A percentile compares a stretch with the other conserved stretches of the same genome.
These are phyloP conservation scores for Chlorella sp. DNA, from an alignment of 139 green algal species.

Conservation along the genomic window DNA sequence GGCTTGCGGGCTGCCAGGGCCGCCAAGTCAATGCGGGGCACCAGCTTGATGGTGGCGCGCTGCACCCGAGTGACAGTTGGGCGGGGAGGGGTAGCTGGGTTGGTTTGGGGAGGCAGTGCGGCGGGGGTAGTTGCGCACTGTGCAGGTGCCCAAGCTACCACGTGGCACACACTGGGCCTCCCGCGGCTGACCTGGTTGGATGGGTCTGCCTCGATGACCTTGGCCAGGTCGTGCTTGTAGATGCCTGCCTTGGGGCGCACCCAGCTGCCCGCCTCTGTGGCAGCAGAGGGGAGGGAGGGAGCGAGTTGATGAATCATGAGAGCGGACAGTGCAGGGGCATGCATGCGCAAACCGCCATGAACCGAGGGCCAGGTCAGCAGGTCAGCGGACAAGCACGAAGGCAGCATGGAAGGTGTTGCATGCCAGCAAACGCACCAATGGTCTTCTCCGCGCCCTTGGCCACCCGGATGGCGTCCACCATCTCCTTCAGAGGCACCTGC, in stretches of 20 bases:
- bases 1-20: constrained; percentile 45
- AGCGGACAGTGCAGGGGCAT: too few relatives aligned
- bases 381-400: too few relatives aligned
- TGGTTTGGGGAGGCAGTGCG: too few relatives aligned
- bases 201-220: constrained; percentile 76
- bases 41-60: constrained; percentile 67
- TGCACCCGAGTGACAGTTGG: not conserved
- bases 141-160: too few relatives aligned
- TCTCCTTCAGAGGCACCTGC: constrained; percentile 89
- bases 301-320: too few relatives aligned
- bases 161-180: too few relatives aligned
- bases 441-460: constrained; percentile 12
- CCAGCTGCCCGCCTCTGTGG: constrained; percentile 76
- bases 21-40: constrained; percentile 89
- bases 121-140: not conserved
- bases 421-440: constrained; percentile 24
- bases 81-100: not conserved
- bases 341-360: too few relatives aligned
- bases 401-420: too few relatives aligned
- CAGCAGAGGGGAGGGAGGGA: not conserved
- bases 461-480: constrained; percentile 90
- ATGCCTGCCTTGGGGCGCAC: constrained; percentile 82
- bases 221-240: constrained; percentile 95
- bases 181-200: constrained; percentile 10
- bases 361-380: too few relatives aligned